Conservation (phyloP, 2,329 filamentous ascomycete species). For the Xylogone sp. region DNA sequence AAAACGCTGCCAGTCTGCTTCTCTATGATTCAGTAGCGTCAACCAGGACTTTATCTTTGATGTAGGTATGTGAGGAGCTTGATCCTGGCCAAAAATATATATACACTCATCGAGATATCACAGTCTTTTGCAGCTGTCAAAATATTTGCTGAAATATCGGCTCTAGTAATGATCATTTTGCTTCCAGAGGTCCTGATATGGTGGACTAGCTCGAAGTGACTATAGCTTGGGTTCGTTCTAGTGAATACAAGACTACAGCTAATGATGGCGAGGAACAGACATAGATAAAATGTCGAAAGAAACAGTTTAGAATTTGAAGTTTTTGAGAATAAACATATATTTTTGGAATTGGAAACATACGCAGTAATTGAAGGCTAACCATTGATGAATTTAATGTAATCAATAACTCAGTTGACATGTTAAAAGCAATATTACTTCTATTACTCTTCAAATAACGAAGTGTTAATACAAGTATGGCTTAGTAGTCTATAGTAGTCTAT, state of each 20-base stretch:
- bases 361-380: too few species aligned
- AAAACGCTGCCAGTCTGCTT: conserved; percentile 22
- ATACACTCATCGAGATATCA: conserved; percentile 20
- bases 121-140: conserved; percentile 21
- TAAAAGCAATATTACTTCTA: too few species aligned
- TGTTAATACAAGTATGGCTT: too few species aligned
- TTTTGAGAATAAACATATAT: too few species aligned
- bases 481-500: too few species aligned
- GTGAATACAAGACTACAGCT: conserved; percentile 23
- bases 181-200: conserved; percentile 21
- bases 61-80: conserved; percentile 17
- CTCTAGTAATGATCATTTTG: conserved; percentile 23
- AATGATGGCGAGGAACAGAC: conserved; percentile 19
- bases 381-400: too few species aligned
- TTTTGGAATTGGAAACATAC: too few species aligned
- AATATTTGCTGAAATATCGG: conserved; percentile 16
- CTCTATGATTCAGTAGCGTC: conserved; percentile 5
- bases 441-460: too few species aligned
- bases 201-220: conserved; percentile 22
- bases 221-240: conserved; percentile 25
- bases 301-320: background rate
- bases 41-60: too few species aligned
- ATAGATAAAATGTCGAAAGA: conserved; percentile 16
- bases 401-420: too few species aligned
- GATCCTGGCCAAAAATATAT: conserved; percentile 20